Conservation (phyloP, 2,329 filamentous ascomycete genomes). For the Microsporum audouinii region DNA sequence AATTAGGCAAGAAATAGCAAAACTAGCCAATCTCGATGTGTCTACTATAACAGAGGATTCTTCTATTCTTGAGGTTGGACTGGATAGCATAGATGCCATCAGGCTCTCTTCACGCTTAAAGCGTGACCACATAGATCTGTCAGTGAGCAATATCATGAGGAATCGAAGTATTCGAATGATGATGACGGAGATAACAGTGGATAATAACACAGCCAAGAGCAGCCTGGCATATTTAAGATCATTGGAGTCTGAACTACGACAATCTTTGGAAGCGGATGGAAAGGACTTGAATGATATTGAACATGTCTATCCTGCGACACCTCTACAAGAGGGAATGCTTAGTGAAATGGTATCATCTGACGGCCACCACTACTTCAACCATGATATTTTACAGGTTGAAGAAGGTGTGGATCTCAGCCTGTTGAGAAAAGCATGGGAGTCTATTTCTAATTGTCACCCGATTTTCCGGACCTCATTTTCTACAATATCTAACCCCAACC, state of each 20-base stretch:
- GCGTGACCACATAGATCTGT: constrained; percentile 46
- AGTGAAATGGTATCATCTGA: constrained; percentile 67
- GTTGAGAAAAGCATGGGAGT: constrained; percentile 51
- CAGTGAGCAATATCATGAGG: constrained; percentile 68
- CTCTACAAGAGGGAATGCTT: constrained; percentile 78
- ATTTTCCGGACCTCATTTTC: constrained; percentile 67
- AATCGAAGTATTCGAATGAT: constrained; percentile 57
- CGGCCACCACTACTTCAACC: constrained; percentile 72
- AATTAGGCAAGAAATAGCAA: constrained; percentile 53
- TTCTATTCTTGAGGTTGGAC: constrained; percentile 67
- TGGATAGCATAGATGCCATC: constrained; percentile 88
- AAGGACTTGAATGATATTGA: constrained; percentile 39
- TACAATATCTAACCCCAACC: constrained; percentile 49
- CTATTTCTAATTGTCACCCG: constrained; percentile 49
- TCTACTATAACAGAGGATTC: constrained; percentile 45
- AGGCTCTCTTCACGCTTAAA: constrained; percentile 65
- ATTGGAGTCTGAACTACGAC: constrained; percentile 25
- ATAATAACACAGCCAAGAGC: constrained; percentile 3
- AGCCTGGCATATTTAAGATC: background rate
- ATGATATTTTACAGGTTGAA: constrained; percentile 58
- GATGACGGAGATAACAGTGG: constrained; percentile 19
- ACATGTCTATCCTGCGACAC: constrained; percentile 59
- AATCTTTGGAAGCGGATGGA: constrained; percentile 28
- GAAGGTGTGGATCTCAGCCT: constrained; percentile 43
- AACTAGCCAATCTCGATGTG: constrained; percentile 45